Percentiles rank a stretch among this genome's conserved stretches.
Evolutionary conservation across 495 filamentous ascomycete genomes (phyloP).

Genomic region (Cladorrhinum samala): DNA sequence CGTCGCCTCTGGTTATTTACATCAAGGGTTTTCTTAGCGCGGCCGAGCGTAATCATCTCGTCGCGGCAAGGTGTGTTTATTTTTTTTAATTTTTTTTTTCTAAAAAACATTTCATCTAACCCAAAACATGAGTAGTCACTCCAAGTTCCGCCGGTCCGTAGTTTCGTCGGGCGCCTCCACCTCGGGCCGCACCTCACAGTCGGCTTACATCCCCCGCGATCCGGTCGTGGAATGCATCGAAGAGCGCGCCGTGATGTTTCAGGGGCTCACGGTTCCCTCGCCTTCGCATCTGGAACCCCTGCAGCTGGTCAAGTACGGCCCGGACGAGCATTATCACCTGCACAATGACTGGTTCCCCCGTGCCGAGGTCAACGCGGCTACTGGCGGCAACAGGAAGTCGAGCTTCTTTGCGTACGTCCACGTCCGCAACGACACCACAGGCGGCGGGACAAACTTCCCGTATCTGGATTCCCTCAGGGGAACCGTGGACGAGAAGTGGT

Average conservation of each 20-base stretch:
- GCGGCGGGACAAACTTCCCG: conserved; percentile 51
- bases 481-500: conserved; percentile 42
- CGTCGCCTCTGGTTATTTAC: conserved; percentile 48
- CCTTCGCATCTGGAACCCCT: conserved; percentile 41
- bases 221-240: conserved; percentile 58
- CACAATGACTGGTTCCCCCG: conserved; percentile 50
- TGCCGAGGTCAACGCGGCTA: conserved; percentile 27
- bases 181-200: conserved; percentile 35
- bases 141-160: conserved; percentile 27
- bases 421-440: conserved; percentile 36
- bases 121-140: conserved; percentile 14
- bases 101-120: background rate
- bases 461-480: conserved; percentile 18
- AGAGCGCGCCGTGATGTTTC: conserved; percentile 56
- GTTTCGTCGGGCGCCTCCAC: conserved; percentile 27
- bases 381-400: conserved; percentile 41
- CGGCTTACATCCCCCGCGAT: conserved; percentile 42
- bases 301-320: conserved; percentile 43
- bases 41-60: conserved; percentile 31
- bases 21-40: conserved; percentile 39
- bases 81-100: too few species aligned
- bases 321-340: conserved; percentile 38
- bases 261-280: conserved; percentile 45
- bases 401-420: conserved; percentile 51
- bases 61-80: conserved; percentile 28